A percentile compares a stretch with the other conserved stretches of the same genome.
These are phyloP conservation scores for Leucosporidium creatinivorum DNA, from an alignment of 768 basidiomycete species.

Conservation along the genomic window DNA sequence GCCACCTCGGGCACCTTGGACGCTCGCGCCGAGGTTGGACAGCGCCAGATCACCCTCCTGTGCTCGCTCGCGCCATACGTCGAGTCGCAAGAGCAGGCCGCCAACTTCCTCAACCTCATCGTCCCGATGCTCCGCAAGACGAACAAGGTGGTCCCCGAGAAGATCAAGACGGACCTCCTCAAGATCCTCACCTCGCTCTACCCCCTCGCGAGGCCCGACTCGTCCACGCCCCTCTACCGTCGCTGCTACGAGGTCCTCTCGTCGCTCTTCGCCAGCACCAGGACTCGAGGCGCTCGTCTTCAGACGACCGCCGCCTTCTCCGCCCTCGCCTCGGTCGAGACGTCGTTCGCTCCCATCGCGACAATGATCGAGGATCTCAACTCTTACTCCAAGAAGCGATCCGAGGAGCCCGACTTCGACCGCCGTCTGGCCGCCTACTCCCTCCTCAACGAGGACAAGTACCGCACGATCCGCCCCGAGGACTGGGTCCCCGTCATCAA, in stretches of 20 bases:
- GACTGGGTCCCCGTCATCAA: constrained; percentile 78
- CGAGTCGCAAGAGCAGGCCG: constrained; percentile 61
- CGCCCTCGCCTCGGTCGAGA: constrained; percentile 49
- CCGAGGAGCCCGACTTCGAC: constrained; percentile 92
- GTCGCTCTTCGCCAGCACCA: constrained; percentile 66
- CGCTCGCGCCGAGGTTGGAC: constrained; percentile 51
- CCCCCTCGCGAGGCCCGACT: constrained; percentile 43
- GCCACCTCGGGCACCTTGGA: constrained; percentile 46
- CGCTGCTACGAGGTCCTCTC: constrained; percentile 57
- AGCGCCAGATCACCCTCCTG: constrained; percentile 74
- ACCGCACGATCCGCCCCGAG: constrained; percentile 47
- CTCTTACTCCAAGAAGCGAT: constrained; percentile 69
- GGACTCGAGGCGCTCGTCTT: constrained; percentile 62
- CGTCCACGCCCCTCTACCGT: constrained; percentile 39
- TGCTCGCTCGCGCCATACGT: constrained; percentile 71
- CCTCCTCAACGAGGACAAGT: constrained; percentile 59
- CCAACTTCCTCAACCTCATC: constrained; percentile 63
- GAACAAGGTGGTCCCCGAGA: constrained; percentile 68
- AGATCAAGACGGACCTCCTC: constrained; percentile 73
- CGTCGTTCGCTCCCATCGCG: constrained; percentile 49
- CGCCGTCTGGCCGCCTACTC: constrained; percentile 69
- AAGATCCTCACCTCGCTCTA: constrained; percentile 62
- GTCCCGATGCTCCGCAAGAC: constrained; percentile 72
- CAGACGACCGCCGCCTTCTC: constrained; percentile 62
- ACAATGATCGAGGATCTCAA: constrained; percentile 64